Evolutionary conservation across 441 rosid species (phyloP), one percentile per base, ranked within the genome.

Genomic region (Biscutella laevigata): DNA sequence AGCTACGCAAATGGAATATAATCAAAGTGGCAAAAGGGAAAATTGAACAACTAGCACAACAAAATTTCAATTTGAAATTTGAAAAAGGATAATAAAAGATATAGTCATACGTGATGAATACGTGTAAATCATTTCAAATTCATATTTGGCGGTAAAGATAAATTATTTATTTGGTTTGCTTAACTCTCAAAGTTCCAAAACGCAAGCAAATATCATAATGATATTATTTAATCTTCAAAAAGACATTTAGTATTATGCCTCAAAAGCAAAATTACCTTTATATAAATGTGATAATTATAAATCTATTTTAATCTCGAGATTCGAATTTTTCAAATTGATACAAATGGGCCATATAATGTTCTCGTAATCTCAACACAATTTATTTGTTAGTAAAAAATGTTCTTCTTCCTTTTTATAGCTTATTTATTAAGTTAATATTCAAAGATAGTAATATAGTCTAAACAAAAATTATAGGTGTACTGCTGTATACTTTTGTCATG

Each of bases 271-370:
- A 32, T 40, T 19, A 12, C 33, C 22, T 15, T 30, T 22, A 30
- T 43, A 26, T 13, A 37, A 40, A 49, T 34, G 57, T 27, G 69
- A 50, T 22, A 32, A 7, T 32, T 9, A 37, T 19, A 19, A 49
- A 49, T 40, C 38, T 43, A 28, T n/a, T n/a, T 4, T 36, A 43
- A 29, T 29, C 60, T 50, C 40, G 36, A 50, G 34, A 35, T 28
- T 43, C 54, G 22, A 50, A 37, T 21, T 50, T 28, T 28, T 4
- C 3, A 14, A n/a, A 30, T 43, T 43, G 52, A n/a, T 36, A 57
- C 41, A 35, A 65, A 65, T 43, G 70, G 70, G 70, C 54, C 70
- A 65, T 36, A 21, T 43, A 29, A 51, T 58, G 64, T 58, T 43
- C 59, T 51, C 37, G 29, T 44, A 51, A 51, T 36, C 28, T 6